A percentile compares a stretch with the other conserved stretches of the same genome.
Conservation (phyloP, 345 rosid genomes). For the Ceriops zippeliana region DNA sequence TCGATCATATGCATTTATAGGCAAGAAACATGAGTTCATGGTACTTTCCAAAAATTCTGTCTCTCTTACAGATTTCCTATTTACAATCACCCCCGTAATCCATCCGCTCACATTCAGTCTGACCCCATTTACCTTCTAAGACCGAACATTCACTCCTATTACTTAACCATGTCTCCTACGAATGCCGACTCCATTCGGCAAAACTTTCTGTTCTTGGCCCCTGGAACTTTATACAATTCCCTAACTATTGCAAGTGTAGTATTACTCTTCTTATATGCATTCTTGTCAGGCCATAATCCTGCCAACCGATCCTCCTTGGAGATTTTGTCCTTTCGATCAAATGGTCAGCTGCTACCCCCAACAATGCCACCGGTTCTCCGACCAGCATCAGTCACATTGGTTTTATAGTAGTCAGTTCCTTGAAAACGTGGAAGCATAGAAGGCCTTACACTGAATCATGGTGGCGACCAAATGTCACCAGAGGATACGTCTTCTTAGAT, state of each 20-base stretch:
- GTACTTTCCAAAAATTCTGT: no score
- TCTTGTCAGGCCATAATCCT: slow-evolving; percentile 4
- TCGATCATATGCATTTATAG: background rate
- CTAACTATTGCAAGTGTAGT: slow-evolving; percentile 23
- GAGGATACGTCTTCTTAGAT: slow-evolving; percentile 56
- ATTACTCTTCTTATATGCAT: slow-evolving; percentile 20
- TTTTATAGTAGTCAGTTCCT: slow-evolving; percentile 45
- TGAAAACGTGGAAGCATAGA: slow-evolving; percentile 41
- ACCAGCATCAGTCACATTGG: slow-evolving; percentile 45
- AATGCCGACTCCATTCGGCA: slow-evolving; percentile 8
- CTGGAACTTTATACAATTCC: slow-evolving; percentile 15
- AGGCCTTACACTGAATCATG: slow-evolving; percentile 51
- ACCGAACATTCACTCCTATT: no score
- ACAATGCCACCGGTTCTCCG: slow-evolving; percentile 14
- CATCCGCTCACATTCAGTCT: no score
- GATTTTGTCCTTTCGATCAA: slow-evolving; percentile 5
- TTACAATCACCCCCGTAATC: no score
- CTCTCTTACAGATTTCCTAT: no score
- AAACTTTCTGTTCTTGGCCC: slow-evolving; percentile 9
- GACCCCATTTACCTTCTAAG: no score
- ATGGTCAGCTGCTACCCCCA: background rate
- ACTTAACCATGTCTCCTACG: background rate
- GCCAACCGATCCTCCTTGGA: background rate
- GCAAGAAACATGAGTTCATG: background rate
- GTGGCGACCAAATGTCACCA: slow-evolving; percentile 62